Base-by-base conservation (phyloP, 257 asterid species). In the Echium plantagineum region DNA sequence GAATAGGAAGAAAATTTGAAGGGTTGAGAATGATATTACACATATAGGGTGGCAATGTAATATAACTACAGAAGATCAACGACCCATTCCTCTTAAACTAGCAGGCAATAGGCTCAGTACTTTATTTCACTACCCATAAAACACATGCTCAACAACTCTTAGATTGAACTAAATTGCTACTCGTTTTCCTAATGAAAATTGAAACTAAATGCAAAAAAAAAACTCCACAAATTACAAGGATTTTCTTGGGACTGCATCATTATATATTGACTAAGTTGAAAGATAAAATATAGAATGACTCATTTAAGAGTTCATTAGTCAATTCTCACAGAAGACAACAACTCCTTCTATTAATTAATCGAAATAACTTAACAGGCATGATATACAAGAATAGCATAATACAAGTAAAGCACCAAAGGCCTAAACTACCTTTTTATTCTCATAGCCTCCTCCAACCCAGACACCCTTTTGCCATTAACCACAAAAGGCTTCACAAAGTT, bases 401-500 rank as follows among this genome's bases (percentile, higher is more conserved):
- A 38, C 15, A 12, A 15, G 52, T 12, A 38, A 21, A 2, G 48
- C 15, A 22, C 32, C 38, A 47, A 64, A 64, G 18, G 13, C 59
- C 31, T 47, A 22, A 2, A 52, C 26, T 78, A 83, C 97, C 91
- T 87, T 75, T 78, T 65, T 66, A 85, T 87, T 75, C 95, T 77
- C 65, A 90, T 75, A 55, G 91, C 81, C 80, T 90, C 96, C 80
- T 85, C 96, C 80, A 90, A 78, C 52, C 98, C 98, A 5, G 94
- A 85, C 51, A 85, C 47, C 64, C 74, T 77, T 82, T 85, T 90
- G n/a, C 93, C 77, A 48, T 74, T 76, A 77, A 90, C 69, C 68
- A 72, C 75, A 58, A 80, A 70, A 64, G 68, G 66, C 67, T 75
- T 78, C 19, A 62, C 55, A 59, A 60, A 66, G 49, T 76, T 68